A percentile compares a stretch with the other conserved stretches of the same genome.
phyloP scores from a whole-genome alignment of 2,329 filamentous ascomycete genomes.

The Sporothrix phasma region DNA sequence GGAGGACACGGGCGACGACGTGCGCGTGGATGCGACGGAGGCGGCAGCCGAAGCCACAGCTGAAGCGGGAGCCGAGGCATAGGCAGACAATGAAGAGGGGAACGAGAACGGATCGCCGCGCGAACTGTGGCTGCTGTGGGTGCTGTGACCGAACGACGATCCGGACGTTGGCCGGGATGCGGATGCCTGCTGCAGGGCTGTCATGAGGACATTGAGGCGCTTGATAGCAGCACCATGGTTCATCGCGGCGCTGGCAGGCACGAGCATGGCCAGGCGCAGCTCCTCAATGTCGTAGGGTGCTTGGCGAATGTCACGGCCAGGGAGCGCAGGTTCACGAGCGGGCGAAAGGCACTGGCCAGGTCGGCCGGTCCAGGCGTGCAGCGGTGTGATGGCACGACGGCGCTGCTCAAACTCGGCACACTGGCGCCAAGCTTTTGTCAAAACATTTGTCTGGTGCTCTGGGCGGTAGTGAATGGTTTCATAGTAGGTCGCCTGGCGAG shows the following conservation, averaged over 20 bases:
- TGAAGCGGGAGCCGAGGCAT: not conserved
- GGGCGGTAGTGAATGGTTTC: conserved; percentile 31
- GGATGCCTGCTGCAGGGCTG: conserved; percentile 16
- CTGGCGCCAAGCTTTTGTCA: not conserved
- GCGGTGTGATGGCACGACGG: conserved; percentile 27
- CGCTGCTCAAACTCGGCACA: conserved; percentile 28
- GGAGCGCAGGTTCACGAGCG: conserved; percentile 31
- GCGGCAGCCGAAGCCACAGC: not conserved
- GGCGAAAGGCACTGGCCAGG: conserved; percentile 28
- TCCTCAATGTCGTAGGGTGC: conserved; percentile 32
- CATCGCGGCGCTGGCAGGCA: conserved; percentile 32
- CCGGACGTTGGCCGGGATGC: not conserved
- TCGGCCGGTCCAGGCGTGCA: conserved; percentile 25
- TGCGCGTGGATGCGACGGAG: conserved; percentile 9
- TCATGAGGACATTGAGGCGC: conserved; percentile 22
- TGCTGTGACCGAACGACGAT: not conserved
- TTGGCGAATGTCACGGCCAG: conserved; percentile 33
- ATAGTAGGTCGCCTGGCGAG: conserved; percentile 28
- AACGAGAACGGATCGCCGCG: not conserved
- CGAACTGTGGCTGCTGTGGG: conserved; percentile 3
- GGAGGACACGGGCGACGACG: conserved; percentile 8
- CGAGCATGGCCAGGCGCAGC: conserved; percentile 29
- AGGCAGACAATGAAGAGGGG: not conserved
- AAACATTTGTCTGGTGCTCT: conserved; percentile 26
- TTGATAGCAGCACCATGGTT: conserved; percentile 30